Conservation (phyloP, 306 rosid species). For the Benincasa hispida region DNA sequence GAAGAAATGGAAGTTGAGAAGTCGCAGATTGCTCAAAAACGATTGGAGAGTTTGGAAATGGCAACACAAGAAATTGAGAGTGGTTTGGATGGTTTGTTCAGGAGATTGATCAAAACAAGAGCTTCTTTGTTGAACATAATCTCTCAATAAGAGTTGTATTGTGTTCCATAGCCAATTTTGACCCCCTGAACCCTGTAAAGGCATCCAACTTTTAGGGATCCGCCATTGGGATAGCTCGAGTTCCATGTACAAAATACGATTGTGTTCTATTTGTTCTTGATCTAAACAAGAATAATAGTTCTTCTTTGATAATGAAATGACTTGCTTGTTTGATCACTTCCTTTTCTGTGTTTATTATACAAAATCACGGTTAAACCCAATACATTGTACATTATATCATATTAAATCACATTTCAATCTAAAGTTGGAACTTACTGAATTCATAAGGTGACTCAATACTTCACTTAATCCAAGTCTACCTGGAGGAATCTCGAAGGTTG, state of each 20-base stretch:
- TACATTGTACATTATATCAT: neutral
- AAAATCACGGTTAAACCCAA: neutral
- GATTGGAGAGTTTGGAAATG: slow-evolving; percentile 30
- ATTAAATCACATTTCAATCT: neutral
- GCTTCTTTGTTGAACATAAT: slow-evolving; percentile 31
- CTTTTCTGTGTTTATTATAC: neutral
- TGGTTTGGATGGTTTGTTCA: slow-evolving; percentile 28
- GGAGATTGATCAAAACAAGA: slow-evolving; percentile 37
- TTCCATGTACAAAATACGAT: neutral
- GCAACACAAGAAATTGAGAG: slow-evolving; percentile 24
- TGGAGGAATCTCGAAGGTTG: neutral
- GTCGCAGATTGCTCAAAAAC: slow-evolving; percentile 12
- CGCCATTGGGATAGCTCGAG: neutral
- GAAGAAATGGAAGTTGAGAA: slow-evolving; percentile 17
- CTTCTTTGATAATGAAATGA: neutral
- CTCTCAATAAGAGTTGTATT: slow-evolving; percentile 15
- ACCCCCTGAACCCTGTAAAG: neutral
- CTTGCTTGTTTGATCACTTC: neutral
- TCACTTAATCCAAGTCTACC: neutral
- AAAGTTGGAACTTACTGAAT: neutral
- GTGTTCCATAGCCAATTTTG: neutral
- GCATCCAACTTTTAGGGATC: slow-evolving; percentile 9
- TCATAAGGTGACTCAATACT: neutral
- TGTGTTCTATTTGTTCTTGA: neutral
- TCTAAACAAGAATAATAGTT: neutral